Conservation (phyloP, 140 eudicot species). For the Anethum foeniculum region DNA sequence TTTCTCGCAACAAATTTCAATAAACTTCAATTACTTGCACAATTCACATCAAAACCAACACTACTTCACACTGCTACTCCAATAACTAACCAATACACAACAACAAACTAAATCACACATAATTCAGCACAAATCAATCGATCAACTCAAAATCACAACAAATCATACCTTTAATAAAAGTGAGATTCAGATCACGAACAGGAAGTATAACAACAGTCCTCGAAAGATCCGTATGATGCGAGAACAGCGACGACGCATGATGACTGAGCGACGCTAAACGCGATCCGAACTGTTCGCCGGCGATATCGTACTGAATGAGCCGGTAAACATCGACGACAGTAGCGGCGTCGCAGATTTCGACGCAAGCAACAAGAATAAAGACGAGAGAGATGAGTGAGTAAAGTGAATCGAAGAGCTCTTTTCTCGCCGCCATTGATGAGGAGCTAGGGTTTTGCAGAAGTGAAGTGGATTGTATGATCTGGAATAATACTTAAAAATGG, state of each 20-base stretch:
- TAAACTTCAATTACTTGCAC: not conserved
- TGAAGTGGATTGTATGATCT: not conserved
- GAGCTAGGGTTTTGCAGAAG: slow-evolving; percentile 6
- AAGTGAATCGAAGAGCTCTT: slow-evolving; percentile 39
- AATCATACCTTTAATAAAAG: slow-evolving; percentile 52
- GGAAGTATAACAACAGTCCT: slow-evolving; percentile 79
- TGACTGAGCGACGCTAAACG: slow-evolving; percentile 78
- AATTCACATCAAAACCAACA: not conserved
- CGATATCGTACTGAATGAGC: slow-evolving; percentile 85
- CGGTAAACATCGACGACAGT: slow-evolving; percentile 93
- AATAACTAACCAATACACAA: not conserved
- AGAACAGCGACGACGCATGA: slow-evolving; percentile 73
- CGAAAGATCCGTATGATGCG: slow-evolving; percentile 72
- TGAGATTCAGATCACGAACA: slow-evolving; percentile 60
- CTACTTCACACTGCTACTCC: not conserved
- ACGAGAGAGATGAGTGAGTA: slow-evolving; percentile 39
- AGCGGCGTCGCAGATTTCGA: slow-evolving; percentile 90
- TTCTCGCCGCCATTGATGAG: slow-evolving; percentile 45
- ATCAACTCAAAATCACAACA: not conserved
- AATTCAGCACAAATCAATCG: not conserved
- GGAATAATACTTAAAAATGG: not conserved
- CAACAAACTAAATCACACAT: not conserved
- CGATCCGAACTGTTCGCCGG: slow-evolving; percentile 96
- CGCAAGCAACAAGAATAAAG: slow-evolving; percentile 57
- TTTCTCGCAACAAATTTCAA: not conserved